Evolutionary conservation across 371 early-diverging fungal species (phyloP).

Genomic region (Cokeromyces recurvatus): DNA sequence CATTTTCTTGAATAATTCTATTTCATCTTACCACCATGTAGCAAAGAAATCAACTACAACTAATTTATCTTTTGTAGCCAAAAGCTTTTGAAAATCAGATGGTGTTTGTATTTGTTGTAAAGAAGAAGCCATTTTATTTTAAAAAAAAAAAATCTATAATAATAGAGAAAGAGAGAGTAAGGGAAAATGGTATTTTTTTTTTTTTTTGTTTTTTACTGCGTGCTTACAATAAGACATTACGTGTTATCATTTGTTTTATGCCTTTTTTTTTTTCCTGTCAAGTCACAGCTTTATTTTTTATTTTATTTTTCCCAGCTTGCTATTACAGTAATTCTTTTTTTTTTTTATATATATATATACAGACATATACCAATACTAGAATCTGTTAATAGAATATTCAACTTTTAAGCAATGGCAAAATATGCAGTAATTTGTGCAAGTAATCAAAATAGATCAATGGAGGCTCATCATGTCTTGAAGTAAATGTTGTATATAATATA

Average conservation of each 20-base stretch:
- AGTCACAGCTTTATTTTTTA: too few species aligned
- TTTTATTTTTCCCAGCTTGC: too few species aligned
- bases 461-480: conserved; percentile 86
- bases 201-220: too few species aligned
- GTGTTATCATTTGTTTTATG: neutral
- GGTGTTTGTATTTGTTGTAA: conserved; percentile 22
- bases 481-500: too few species aligned
- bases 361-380: too few species aligned
- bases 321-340: too few species aligned
- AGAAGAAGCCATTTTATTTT: conserved; percentile 4
- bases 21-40: conserved; percentile 42
- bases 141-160: neutral
- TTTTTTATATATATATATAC: too few species aligned
- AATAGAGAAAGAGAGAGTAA: conserved; percentile 1
- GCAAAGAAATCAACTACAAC: conserved; percentile 58
- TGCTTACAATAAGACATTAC: neutral
- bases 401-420: conserved; percentile 55
- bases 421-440: conserved; percentile 95
- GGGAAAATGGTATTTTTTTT: neutral
- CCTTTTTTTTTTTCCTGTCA: neutral
- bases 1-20: too few species aligned
- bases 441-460: conserved; percentile 98
- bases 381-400: too few species aligned
- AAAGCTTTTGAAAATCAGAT: conserved; percentile 28
- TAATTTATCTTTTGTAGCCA: conserved; percentile 26